These are phyloP conservation scores for Laburnicola sp. DNA, from an alignment of 2,329 filamentous ascomycete species.

Conservation along the genomic window DNA sequence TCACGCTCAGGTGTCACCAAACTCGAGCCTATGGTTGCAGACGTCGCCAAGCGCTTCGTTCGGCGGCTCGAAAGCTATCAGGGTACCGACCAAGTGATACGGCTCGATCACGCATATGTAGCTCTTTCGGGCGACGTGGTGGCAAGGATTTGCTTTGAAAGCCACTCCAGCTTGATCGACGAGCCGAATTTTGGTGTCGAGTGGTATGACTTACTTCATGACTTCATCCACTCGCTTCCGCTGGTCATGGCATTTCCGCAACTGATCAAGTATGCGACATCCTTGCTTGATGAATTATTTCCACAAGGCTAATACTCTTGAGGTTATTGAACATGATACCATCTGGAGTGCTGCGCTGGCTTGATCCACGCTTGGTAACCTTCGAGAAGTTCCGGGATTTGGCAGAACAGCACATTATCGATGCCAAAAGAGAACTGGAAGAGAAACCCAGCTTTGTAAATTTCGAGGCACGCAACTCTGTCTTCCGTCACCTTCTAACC, in stretches of 20 bases:
- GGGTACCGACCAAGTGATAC: constrained; percentile 12
- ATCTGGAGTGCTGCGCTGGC: no score
- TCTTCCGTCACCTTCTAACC: constrained; percentile 31
- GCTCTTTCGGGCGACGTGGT: constrained; percentile 36
- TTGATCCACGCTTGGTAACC: no score
- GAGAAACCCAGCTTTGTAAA: no score
- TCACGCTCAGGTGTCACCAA: constrained; percentile 20
- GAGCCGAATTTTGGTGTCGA: constrained; percentile 13
- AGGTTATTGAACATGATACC: no score
- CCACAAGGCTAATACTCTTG: no score
- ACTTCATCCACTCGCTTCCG: constrained; percentile 14
- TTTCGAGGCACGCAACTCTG: no score
- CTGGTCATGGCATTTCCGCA: constrained; percentile 14
- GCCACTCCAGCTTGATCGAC: constrained; percentile 13
- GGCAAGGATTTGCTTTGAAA: constrained; percentile 22
- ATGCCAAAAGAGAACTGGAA: no score
- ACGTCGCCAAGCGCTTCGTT: constrained; percentile 11
- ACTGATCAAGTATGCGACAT: constrained; percentile 9
- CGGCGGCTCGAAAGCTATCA: constrained; percentile 5
- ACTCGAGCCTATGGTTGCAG: constrained; percentile 22
- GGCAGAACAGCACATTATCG: no score
- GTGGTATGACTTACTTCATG: constrained; percentile 12
- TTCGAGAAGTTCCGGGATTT: no score
- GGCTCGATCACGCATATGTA: constrained; percentile 19
- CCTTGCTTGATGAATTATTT: no score